These are phyloP conservation scores for Colletotrichum costaricense DNA, from an alignment of 2,329 filamentous ascomycete genomes.

Conservation along the genomic window DNA sequence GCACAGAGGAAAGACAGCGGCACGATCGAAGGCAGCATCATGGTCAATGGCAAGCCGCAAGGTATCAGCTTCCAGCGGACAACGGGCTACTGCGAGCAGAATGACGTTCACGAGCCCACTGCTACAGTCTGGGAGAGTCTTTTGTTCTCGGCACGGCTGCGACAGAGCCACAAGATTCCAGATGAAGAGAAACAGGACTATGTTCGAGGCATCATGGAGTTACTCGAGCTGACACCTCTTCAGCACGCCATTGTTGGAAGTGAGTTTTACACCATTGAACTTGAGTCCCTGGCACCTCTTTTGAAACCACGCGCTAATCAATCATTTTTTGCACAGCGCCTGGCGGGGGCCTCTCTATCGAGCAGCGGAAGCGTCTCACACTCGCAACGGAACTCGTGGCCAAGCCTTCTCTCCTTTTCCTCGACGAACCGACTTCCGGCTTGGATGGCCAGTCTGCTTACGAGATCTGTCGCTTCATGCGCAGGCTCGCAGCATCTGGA, in stretches of 20 bases:
- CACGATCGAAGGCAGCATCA: constrained; percentile 37
- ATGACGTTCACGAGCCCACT: constrained; percentile 59
- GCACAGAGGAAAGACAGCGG: constrained; percentile 65
- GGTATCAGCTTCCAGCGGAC: constrained; percentile 18
- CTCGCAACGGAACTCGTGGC: constrained; percentile 77
- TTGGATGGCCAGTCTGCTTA: constrained; percentile 48
- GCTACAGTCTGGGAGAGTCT: constrained; percentile 75
- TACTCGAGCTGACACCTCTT: constrained; percentile 73
- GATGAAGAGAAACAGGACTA: constrained; percentile 72
- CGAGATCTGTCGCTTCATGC: constrained; percentile 56
- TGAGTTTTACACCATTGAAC: neutral
- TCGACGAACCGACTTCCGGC: constrained; percentile 72
- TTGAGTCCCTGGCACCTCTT: neutral
- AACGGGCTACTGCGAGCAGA: constrained; percentile 39
- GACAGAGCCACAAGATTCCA: constrained; percentile 66
- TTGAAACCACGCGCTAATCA: neutral
- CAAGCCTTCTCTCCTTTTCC: constrained; percentile 73
- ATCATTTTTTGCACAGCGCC: constrained; percentile 39
- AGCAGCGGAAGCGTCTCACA: constrained; percentile 72
- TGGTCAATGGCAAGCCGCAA: constrained; percentile 23
- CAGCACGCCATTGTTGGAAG: constrained; percentile 69
- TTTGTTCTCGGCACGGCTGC: constrained; percentile 73
- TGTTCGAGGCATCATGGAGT: constrained; percentile 73
- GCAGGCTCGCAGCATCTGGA: constrained; percentile 66
- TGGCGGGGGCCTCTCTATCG: constrained; percentile 60